Percentiles rank a stretch among this genome's conserved stretches.
Evolutionary conservation across 495 filamentous ascomycete genomes (phyloP).

Genomic region (Lichenothelia convexa): DNA sequence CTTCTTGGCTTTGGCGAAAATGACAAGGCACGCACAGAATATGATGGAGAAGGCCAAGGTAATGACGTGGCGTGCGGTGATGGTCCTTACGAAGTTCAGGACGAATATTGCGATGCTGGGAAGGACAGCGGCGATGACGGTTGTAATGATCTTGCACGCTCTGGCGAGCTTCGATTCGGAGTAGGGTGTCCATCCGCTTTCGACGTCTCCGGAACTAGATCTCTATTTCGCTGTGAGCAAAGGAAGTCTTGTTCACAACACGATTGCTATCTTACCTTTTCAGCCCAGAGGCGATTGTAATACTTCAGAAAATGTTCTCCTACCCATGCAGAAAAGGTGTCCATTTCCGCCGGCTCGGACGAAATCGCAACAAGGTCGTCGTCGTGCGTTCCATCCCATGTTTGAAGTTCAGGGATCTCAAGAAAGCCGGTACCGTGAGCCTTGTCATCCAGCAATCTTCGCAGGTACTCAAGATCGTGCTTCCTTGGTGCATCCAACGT

Average conservation of each 20-base stretch:
- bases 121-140: constrained; percentile 6
- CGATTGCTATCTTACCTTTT: background rate
- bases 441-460: background rate
- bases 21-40: constrained; percentile 8
- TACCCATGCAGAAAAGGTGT: constrained; percentile 1
- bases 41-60: constrained; percentile 11
- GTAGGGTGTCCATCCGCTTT: constrained; percentile 2
- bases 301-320: background rate
- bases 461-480: background rate
- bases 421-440: background rate
- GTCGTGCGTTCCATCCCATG: background rate
- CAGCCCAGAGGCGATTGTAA: background rate
- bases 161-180: background rate
- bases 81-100: constrained; percentile 4
- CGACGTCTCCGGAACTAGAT: constrained; percentile 1
- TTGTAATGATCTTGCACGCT: constrained; percentile 9
- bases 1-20: constrained; percentile 13
- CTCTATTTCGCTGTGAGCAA: background rate
- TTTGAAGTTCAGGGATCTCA: background rate
- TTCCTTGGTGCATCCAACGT: background rate
- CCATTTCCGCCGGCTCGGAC: background rate
- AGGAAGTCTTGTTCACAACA: background rate
- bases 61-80: constrained; percentile 7
- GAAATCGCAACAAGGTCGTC: background rate
- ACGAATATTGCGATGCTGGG: constrained; percentile 5